Percentiles rank a stretch among this genome's conserved stretches.
phyloP scores from a whole-genome alignment of 257 asterid genomes.

The Rauvolfia tetraphylla region DNA sequence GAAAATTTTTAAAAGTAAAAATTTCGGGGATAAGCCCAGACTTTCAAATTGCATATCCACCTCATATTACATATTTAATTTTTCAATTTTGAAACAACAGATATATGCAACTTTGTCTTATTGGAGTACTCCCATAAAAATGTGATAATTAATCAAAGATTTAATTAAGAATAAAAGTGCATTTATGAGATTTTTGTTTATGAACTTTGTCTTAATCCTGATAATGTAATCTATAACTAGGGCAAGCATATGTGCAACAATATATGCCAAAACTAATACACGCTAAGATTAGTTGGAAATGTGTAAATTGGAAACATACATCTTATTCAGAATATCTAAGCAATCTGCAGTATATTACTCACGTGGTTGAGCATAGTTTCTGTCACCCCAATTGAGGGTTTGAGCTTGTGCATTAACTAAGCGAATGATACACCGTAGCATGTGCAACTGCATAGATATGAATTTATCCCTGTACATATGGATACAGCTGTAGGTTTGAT shows the following conservation, averaged over 20 bases:
- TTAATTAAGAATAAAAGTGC: neutral
- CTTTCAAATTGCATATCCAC: neutral
- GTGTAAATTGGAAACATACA: neutral
- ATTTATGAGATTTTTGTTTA: neutral
- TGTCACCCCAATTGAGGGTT: neutral
- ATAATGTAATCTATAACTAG: neutral
- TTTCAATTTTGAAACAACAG: neutral
- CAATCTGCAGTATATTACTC: neutral
- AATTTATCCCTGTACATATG: neutral
- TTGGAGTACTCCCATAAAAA: neutral
- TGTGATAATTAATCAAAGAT: neutral
- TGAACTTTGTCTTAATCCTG: neutral
- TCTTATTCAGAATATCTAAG: neutral
- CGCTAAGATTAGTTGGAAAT: neutral
- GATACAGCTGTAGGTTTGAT: neutral
- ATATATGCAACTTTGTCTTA: neutral
- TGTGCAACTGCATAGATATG: neutral
- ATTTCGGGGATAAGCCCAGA: neutral
- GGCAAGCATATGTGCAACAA: neutral
- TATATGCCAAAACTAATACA: neutral
- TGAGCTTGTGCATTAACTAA: neutral
- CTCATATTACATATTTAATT: neutral
- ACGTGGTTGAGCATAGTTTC: neutral
- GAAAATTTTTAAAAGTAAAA: neutral
- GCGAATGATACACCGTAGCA: neutral